phyloP scores from a whole-genome alignment of 495 filamentous ascomycete species.

The Penicillium argentinense region DNA sequence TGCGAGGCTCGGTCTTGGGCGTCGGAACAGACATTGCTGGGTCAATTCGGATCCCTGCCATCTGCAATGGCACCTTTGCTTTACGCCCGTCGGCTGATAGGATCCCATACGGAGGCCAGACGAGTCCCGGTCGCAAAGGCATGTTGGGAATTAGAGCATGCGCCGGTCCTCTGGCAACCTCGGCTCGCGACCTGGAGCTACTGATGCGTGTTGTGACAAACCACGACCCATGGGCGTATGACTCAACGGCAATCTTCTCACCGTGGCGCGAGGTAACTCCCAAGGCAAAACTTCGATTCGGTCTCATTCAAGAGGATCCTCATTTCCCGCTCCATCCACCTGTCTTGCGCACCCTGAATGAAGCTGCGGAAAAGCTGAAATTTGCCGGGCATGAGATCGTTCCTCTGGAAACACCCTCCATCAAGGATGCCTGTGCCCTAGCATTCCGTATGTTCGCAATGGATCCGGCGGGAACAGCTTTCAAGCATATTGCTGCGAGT shows the following conservation, averaged over 20 bases:
- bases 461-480: conserved; percentile 17
- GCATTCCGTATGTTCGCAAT: conserved; percentile 23
- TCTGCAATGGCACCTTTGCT: conserved; percentile 36
- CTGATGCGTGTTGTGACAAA: conserved; percentile 31
- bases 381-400: conserved; percentile 14
- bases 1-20: conserved; percentile 55
- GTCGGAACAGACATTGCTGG: conserved; percentile 60
- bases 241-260: conserved; percentile 12
- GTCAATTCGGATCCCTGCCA: conserved; percentile 50
- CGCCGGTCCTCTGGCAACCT: conserved; percentile 56
- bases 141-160: conserved; percentile 13
- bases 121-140: conserved; percentile 30
- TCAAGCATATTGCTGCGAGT: conserved; percentile 20
- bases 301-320: conserved; percentile 13
- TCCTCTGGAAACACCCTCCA: conserved; percentile 8
- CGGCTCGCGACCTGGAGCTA: conserved; percentile 53
- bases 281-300: conserved; percentile 9
- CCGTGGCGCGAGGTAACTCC: conserved; percentile 11
- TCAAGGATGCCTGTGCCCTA: conserved; percentile 9
- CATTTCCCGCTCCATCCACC: conserved; percentile 23
- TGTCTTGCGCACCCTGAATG: conserved; percentile 11
- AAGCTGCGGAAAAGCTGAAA: conserved; percentile 4
- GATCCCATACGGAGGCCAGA: conserved; percentile 33
- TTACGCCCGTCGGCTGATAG: conserved; percentile 34
- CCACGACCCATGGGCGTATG: conserved; percentile 4